Evolutionary conservation across 306 rosid species (phyloP).

Genomic region (Trifolium fragiferum): DNA sequence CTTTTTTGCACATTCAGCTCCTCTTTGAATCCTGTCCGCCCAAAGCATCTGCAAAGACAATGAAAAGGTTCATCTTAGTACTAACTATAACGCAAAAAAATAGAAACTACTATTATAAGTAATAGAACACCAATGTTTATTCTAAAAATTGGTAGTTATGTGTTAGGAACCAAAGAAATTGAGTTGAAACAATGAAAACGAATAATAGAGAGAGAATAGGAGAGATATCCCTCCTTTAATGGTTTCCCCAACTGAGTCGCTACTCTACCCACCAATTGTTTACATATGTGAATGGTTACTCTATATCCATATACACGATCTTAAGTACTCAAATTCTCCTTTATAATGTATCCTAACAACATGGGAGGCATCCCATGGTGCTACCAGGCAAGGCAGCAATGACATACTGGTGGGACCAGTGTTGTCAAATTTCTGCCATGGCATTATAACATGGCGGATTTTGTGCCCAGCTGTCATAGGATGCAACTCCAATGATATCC

Average conservation of each 20-base stretch:
- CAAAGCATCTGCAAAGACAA: conserved; percentile 77
- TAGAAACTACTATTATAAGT: conserved; percentile 19
- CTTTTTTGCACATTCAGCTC: conserved; percentile 77
- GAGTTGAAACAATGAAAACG: background rate
- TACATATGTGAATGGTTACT: background rate
- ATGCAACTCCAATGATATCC: background rate
- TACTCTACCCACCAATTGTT: background rate
- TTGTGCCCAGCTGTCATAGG: background rate
- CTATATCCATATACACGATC: background rate
- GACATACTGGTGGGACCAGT: background rate
- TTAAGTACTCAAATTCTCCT: background rate
- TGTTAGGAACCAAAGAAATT: background rate
- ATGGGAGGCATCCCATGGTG: background rate
- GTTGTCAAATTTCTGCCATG: background rate
- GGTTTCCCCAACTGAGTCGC: background rate
- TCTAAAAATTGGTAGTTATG: background rate
- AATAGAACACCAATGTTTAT: background rate
- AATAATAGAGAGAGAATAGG: background rate
- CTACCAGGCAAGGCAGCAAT: background rate
- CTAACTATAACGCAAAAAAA: background rate
- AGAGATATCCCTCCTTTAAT: background rate
- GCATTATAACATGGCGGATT: background rate
- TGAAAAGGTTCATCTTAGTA: conserved; percentile 29
- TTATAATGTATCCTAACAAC: background rate
- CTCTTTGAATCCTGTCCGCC: conserved; percentile 89